Evolutionary conservation across 2,329 filamentous ascomycete genomes (phyloP).

Genomic region (Cyanodermella asteris): DNA sequence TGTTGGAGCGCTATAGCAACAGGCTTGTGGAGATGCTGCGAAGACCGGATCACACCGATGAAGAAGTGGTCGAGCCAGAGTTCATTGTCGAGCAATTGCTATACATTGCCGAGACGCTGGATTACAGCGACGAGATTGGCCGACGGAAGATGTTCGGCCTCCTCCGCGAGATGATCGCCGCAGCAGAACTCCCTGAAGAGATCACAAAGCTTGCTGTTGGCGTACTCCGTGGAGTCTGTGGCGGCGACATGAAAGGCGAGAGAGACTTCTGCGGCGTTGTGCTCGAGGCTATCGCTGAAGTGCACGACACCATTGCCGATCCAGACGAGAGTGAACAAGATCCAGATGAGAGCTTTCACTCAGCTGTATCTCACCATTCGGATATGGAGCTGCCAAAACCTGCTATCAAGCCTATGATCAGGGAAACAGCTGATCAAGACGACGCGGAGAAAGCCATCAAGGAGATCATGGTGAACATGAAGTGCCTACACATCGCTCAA

Average conservation of each 20-base stretch:
- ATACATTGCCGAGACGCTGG: slow-evolving; percentile 73
- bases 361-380: slow-evolving; percentile 43
- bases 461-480: slow-evolving; percentile 94
- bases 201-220: slow-evolving; percentile 74
- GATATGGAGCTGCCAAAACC: too few species aligned
- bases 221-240: slow-evolving; percentile 63
- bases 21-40: slow-evolving; percentile 20
- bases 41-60: slow-evolving; percentile 42
- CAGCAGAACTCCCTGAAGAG: slow-evolving; percentile 75
- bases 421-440: slow-evolving; percentile 26
- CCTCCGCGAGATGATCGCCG: slow-evolving; percentile 63
- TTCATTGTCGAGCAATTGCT: slow-evolving; percentile 92
- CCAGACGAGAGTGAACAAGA: slow-evolving; percentile 34
- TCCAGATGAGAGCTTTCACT: slow-evolving; percentile 79
- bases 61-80: slow-evolving; percentile 73
- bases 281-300: slow-evolving; percentile 83
- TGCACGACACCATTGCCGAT: slow-evolving; percentile 78
- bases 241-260: slow-evolving; percentile 28
- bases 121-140: slow-evolving; percentile 95
- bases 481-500: slow-evolving; percentile 89
- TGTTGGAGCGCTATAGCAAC: slow-evolving; percentile 59
- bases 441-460: slow-evolving; percentile 54
- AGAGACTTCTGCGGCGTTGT: slow-evolving; percentile 32
- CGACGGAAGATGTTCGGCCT: slow-evolving; percentile 89
- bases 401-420: slow-evolving; percentile 3